Evolutionary conservation across 305 asterid genomes (phyloP).

Genomic region (Fraxinus xanthoxyloides): DNA sequence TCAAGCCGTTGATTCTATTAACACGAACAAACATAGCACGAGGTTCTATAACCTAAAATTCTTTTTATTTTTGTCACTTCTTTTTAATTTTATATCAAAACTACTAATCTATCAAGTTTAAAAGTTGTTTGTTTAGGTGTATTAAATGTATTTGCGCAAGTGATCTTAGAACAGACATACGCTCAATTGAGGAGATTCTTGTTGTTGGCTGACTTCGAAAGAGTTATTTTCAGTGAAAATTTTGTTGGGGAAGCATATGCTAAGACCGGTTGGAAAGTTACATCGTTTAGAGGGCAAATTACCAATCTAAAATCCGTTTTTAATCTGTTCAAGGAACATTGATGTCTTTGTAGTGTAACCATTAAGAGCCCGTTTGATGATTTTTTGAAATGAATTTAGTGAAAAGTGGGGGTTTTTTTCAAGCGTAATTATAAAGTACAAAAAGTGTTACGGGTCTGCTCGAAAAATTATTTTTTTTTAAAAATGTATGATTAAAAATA

Average conservation of each 20-base stretch:
- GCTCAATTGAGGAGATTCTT: too few relatives aligned
- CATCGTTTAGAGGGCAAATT: conserved; percentile 49
- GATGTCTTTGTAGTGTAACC: background rate
- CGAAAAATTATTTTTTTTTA: too few relatives aligned
- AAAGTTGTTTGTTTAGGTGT: too few relatives aligned
- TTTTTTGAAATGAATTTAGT: background rate
- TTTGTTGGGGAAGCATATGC: conserved; percentile 4
- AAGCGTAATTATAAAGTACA: background rate
- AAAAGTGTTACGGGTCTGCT: background rate
- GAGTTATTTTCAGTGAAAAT: background rate
- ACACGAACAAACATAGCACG: too few relatives aligned
- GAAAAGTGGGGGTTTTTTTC: background rate
- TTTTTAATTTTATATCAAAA: too few relatives aligned
- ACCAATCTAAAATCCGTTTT: conserved; percentile 46
- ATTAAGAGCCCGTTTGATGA: background rate
- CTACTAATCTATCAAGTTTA: too few relatives aligned
- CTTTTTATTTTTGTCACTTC: too few relatives aligned
- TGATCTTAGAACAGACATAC: too few relatives aligned
- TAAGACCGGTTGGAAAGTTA: conserved; percentile 72
- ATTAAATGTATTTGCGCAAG: too few relatives aligned
- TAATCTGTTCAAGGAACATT: background rate
- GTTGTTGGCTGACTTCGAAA: background rate
- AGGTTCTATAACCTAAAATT: too few relatives aligned
- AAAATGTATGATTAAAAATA: too few relatives aligned
- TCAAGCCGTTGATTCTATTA: too few relatives aligned